These are phyloP conservation scores for Entomortierella chlamydospora DNA, from an alignment of 192 early-diverging fungal genomes.

Conservation along the genomic window DNA sequence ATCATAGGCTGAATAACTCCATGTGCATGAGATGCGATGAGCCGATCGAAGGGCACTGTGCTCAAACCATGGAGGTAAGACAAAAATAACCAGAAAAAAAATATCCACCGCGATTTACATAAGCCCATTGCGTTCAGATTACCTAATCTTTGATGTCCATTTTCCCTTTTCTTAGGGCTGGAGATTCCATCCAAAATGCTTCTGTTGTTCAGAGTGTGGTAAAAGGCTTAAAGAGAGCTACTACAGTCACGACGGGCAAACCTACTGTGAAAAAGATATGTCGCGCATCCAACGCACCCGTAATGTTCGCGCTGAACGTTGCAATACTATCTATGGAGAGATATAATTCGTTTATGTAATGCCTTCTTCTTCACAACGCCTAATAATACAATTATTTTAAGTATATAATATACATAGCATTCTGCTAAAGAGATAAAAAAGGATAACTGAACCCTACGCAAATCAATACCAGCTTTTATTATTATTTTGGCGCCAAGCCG, in stretches of 20 bases:
- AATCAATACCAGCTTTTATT: too few species aligned
- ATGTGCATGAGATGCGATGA: conserved; percentile 81
- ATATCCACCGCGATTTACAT: not conserved
- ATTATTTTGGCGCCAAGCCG: too few species aligned
- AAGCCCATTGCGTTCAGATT: not conserved
- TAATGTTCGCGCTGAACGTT: conserved; percentile 64
- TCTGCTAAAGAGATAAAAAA: too few species aligned
- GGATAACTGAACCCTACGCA: too few species aligned
- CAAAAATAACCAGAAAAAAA: too few species aligned
- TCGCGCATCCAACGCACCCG: conserved; percentile 65
- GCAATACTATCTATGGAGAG: conserved; percentile 64
- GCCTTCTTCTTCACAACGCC: too few species aligned
- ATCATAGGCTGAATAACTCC: conserved; percentile 86
- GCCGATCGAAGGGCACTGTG: conserved; percentile 92
- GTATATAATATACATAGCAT: too few species aligned
- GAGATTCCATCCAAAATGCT: conserved; percentile 90
- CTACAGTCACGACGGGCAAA: conserved; percentile 70
- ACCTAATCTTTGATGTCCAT: not conserved
- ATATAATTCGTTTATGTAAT: conserved; percentile 13
- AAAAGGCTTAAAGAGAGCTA: conserved; percentile 71
- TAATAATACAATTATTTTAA: too few species aligned
- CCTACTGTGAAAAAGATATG: conserved; percentile 82
- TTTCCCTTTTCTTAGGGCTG: conserved; percentile 49
- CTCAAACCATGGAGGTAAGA: conserved; percentile 78
- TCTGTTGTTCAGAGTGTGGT: conserved; percentile 75